phyloP scores from a whole-genome alignment of 371 early-diverging fungal species.

The Gilbertella persicaria region DNA sequence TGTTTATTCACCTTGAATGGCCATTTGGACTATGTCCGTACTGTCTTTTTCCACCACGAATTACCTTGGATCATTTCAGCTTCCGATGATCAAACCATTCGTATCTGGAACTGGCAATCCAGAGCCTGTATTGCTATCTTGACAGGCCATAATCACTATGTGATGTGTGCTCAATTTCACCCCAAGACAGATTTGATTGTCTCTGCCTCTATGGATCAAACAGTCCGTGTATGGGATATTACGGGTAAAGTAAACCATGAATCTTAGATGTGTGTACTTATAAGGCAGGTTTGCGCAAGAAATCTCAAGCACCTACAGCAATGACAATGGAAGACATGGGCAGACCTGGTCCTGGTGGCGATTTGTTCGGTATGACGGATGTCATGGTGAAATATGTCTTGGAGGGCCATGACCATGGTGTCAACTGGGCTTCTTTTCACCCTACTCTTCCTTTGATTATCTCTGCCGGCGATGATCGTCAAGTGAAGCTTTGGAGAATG shows the following conservation, averaged over 20 bases:
- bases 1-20: constrained; percentile 96
- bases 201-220: constrained; percentile 97
- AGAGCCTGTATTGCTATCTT: constrained; percentile 95
- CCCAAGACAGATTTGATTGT: constrained; percentile 95
- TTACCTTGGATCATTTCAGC: constrained; percentile 98
- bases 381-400: constrained; percentile 97
- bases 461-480: constrained; percentile 98
- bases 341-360: constrained; percentile 66
- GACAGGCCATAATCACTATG: constrained; percentile 99
- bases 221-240: constrained; percentile 99
- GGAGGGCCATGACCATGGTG: constrained; percentile 99
- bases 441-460: constrained; percentile 93
- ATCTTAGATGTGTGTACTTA: not conserved
- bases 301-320: constrained; percentile 67
- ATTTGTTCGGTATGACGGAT: constrained; percentile 94
- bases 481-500: constrained; percentile 98
- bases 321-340: constrained; percentile 64
- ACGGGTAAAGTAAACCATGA: constrained; percentile 59
- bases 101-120: constrained; percentile 99
- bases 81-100: constrained; percentile 99
- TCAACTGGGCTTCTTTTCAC: constrained; percentile 98
- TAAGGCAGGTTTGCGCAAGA: constrained; percentile 74
- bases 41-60: constrained; percentile 98
- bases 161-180: constrained; percentile 99
- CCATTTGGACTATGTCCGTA: constrained; percentile 98